These are phyloP conservation scores for Starmerella sirachaensis DNA, from an alignment of 805 yeast genomes.

Conservation along the genomic window DNA sequence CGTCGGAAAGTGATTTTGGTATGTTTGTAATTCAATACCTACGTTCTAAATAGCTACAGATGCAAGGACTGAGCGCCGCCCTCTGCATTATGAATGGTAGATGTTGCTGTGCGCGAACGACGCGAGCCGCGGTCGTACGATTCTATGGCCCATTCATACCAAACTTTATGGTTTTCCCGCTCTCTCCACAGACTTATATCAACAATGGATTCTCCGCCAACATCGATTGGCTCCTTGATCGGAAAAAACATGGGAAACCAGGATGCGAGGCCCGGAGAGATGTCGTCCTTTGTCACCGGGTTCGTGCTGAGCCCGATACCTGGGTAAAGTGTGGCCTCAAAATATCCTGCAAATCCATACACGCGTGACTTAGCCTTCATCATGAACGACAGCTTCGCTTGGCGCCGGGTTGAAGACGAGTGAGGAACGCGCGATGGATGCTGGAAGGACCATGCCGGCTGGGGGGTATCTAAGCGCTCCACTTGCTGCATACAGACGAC, in stretches of 20 bases:
- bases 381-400: conserved; percentile 32
- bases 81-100: conserved; percentile 25
- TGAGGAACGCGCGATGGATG: conserved; percentile 35
- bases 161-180: conserved; percentile 33
- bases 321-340: conserved; percentile 55
- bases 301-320: conserved; percentile 43
- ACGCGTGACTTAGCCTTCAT: conserved; percentile 41
- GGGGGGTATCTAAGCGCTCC: conserved; percentile 35
- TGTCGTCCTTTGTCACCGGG: conserved; percentile 30
- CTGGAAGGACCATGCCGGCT: conserved; percentile 48
- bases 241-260: conserved; percentile 68
- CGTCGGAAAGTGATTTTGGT: too few relatives aligned
- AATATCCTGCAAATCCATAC: conserved; percentile 68
- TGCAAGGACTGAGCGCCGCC: conserved; percentile 20
- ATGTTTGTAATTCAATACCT: too few relatives aligned
- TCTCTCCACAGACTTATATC: conserved; percentile 42
- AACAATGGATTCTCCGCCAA: conserved; percentile 44
- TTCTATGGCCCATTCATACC: conserved; percentile 51
- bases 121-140: conserved; percentile 14
- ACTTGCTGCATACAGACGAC: conserved; percentile 34
- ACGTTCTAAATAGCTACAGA: too few relatives aligned
- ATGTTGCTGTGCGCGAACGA: conserved; percentile 19
- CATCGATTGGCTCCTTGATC: conserved; percentile 39
- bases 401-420: conserved; percentile 8
- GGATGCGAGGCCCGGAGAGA: conserved; percentile 39